Base-by-base conservation (phyloP, 2,329 filamentous ascomycete species). In the Knoxdaviesia capensis region DNA sequence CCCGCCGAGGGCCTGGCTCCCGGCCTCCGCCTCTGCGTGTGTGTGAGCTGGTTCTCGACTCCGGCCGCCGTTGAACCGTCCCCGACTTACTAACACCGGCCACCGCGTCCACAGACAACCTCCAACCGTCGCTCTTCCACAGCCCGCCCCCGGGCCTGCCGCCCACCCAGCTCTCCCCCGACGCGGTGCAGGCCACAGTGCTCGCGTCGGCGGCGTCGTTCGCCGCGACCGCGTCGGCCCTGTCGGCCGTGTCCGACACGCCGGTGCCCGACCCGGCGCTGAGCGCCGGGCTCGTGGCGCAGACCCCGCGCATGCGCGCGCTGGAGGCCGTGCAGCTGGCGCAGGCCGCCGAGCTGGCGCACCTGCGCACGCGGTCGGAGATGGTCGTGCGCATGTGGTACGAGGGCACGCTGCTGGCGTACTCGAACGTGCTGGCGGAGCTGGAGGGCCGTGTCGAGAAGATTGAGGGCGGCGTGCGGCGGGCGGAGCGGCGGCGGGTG, bases 351-450 rank as follows among this genome's bases (percentile, higher is more conserved):
- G 73, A 79, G 55, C 70, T 82, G 47, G 70, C 69, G 28, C 71
- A 71, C 54, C 66, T 80, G 53, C 68, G 74, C 54, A 68, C 60
- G 47, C 68, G 67, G 48, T 87, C 70, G 59, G 81, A 75, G 56
- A 56, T 56, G 47, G 61, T 71, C 29, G 59, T 85, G 45, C 69
- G 77, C 48, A 59, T 64, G 34, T 92, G 84, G 79, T 86, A 88
- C 57, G 77, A 86, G 54, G 62, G 72, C 29, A 73, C 75, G 4
- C 65, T 90, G 37, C 61, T 93, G 39, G 68, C 69, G 7, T 74
- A 73, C 49, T 78, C 78, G 0, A 71, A 75, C 49, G 69, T 71
- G 44, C 77, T 85, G 61, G 79, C 78, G 28, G 74, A 79, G 41
- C 74, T 79, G 53, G 80, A 92, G 58, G 67, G 71, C 33, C 65